Evolutionary conservation across 805 yeast genomes (phyloP), one percentile per base, ranked within the genome.

Genomic region (Yarrowia keelungensis): DNA sequence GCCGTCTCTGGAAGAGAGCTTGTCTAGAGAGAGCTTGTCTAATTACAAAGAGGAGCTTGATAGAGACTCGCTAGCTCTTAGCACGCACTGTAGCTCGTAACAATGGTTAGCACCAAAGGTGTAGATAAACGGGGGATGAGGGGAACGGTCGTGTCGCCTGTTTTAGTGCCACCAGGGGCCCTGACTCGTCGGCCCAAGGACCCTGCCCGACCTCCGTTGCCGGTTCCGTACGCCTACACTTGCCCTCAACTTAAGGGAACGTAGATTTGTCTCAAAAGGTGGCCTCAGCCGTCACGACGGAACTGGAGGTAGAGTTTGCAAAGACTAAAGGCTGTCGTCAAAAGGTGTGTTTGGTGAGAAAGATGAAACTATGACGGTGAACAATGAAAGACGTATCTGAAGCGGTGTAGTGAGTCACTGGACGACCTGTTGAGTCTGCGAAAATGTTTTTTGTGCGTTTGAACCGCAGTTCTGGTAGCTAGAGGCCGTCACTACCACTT

Each of bases 241-340:
- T 39, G 59, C 59, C 36, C 45, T 22, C 45, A 53, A 39, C 59
- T 22, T 39, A 2, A 3, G 7, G 11, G 15, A 26, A 12, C 42
- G 58, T 36, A 36, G 43, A 51, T 15, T 51, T 53, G 59, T 53
- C 59, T 39, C 45, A 53, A 50, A 51, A 26, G 58, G 58, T 51
- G 58, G 59, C 45, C 58, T 39, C 59, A 39, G 36, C 35, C 16
- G 45, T 53, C 45, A 38, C 42, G 59, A 53, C 59, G 58, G 58
- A 53, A 53, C 16, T 5, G 22, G 36, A 14, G 42, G 32, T 51
- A 53, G 45, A 53, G 59, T 53, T 38, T 39, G 45, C 32, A 38
- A 38, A 53, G 35, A 14, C 36, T 53, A 53, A 39, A 53, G 59
- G 2, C 35, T 14, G 43, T 26, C 7, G 32, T 26, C 32, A 26